Conservation (phyloP, 2,329 filamentous ascomycete species). For the Plectosphaerella plurivora region DNA sequence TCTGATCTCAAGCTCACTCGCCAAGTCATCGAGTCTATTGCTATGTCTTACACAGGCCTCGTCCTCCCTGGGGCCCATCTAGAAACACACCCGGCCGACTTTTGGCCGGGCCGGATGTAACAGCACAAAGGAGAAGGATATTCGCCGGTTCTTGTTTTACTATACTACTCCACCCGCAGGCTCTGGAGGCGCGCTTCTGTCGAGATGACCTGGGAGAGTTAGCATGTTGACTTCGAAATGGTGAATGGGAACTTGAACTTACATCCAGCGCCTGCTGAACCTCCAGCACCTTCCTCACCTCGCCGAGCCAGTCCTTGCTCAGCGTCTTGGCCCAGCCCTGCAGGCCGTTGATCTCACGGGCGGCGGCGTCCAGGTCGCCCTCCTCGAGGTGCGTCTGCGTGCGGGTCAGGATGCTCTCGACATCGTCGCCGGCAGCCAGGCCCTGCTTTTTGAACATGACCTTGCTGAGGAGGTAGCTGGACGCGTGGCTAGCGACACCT, state of each 20-base stretch:
- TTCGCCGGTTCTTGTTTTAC: conserved; percentile 37
- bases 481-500: conserved; percentile 89
- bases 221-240: conserved; percentile 13
- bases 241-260: conserved; percentile 34
- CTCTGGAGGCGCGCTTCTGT: conserved; percentile 87
- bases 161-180: conserved; percentile 82
- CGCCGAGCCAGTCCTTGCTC: conserved; percentile 87
- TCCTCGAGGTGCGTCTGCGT: conserved; percentile 90
- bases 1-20: neutral
- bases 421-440: conserved; percentile 77
- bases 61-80: conserved; percentile 13
- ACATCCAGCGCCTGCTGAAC: conserved; percentile 96
- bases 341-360: conserved; percentile 90
- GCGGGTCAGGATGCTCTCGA: conserved; percentile 87
- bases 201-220: conserved; percentile 66
- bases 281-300: conserved; percentile 88
- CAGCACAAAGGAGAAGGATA: conserved; percentile 27
- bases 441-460: conserved; percentile 94
- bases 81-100: conserved; percentile 19
- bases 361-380: conserved; percentile 85
- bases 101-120: conserved; percentile 15
- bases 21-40: conserved; percentile 19
- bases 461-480: conserved; percentile 85
- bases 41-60: conserved; percentile 28
- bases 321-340: conserved; percentile 94